Evolutionary conservation across 306 rosid species (phyloP).

Genomic region (Pterocarpus macrocarpus): DNA sequence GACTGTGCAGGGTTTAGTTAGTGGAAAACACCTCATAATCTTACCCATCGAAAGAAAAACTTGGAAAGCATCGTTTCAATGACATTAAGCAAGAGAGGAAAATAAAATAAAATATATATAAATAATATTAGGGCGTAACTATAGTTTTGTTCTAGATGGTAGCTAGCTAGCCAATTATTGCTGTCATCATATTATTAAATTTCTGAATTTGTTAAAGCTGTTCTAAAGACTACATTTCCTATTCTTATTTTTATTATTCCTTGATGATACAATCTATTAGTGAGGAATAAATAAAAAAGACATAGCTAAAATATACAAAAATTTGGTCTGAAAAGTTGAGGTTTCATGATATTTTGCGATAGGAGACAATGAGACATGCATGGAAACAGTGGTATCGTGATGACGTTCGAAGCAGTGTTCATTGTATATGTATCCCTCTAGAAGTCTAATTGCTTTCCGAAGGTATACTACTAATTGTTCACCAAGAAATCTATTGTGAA

Average conservation of each 20-base stretch:
- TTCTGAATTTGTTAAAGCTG: not conserved
- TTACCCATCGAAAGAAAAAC: not conserved
- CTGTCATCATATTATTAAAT: not conserved
- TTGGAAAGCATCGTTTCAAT: not conserved
- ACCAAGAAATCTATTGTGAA: not conserved
- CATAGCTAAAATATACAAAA: not conserved
- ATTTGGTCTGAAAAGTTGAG: not conserved
- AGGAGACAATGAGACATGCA: not conserved
- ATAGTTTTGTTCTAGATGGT: not conserved
- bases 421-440: not conserved
- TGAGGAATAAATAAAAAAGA: not conserved
- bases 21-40: not conserved
- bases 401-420: too few relatives aligned
- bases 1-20: not conserved
- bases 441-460: not conserved
- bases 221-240: not conserved
- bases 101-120: not conserved
- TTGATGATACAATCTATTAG: not conserved
- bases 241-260: not conserved
- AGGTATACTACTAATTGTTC: not conserved
- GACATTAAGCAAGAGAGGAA: not conserved
- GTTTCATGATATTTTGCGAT: not conserved
- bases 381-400: too few relatives aligned
- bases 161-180: not conserved
- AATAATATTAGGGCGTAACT: not conserved